Evolutionary conservation across 108 stramenopile species (phyloP).

Genomic region (Nitzschia sp.): DNA sequence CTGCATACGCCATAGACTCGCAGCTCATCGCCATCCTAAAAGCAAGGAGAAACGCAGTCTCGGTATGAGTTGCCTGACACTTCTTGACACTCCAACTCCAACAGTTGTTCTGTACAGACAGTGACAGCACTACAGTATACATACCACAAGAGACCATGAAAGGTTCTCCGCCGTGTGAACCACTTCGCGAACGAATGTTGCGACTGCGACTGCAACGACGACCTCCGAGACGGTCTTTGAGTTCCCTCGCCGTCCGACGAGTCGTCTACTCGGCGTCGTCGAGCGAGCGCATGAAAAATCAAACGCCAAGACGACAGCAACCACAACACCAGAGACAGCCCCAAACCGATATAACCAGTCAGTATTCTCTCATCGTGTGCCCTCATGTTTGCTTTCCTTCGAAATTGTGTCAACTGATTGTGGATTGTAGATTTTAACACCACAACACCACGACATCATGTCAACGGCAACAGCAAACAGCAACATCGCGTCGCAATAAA

Average conservation of each 20-base stretch:
- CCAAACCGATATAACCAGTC: constrained; percentile 23
- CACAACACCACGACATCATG: too few species aligned
- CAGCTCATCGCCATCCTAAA: constrained; percentile 14
- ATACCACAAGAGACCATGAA: constrained; percentile 28
- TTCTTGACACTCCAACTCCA: too few species aligned
- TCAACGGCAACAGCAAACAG: too few species aligned
- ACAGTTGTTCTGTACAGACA: not conserved
- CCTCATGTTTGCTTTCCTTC: too few species aligned
- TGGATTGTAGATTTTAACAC: too few species aligned
- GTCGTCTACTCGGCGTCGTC: not conserved
- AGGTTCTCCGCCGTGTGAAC: constrained; percentile 28
- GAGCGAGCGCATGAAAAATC: constrained; percentile 18
- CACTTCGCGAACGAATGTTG: constrained; percentile 6
- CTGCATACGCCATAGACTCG: constrained; percentile 14
- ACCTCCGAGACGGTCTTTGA: not conserved
- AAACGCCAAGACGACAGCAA: constrained; percentile 27
- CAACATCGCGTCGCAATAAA: too few species aligned
- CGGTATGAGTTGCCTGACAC: too few species aligned
- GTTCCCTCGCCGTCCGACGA: not conserved
- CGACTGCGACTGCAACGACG: not conserved
- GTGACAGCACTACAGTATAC: too few species aligned
- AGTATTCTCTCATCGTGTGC: not conserved
- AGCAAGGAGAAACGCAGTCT: not conserved
- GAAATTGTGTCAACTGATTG: too few species aligned
- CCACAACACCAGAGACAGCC: constrained; percentile 19